Evolutionary conservation across 2,329 filamentous ascomycete genomes (phyloP), one percentile per base, ranked within the genome.

Genomic region (Lasiodiplodia sp.): DNA sequence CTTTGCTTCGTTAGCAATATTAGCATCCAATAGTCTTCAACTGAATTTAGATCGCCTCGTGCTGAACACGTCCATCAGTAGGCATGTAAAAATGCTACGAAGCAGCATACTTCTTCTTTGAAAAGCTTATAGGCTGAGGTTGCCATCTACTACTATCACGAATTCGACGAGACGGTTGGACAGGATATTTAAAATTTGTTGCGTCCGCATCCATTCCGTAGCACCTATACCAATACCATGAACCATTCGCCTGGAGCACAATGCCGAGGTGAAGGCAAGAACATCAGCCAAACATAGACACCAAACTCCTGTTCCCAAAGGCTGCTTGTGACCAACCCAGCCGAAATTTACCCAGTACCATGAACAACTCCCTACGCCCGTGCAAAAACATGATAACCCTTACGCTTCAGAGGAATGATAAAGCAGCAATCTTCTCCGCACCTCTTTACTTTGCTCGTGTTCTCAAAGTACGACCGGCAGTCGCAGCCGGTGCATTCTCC

Each of bases 401-500:
- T 58, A 58, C 51, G 65, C 38, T 37, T 21, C 37, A 14, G 10
- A 38, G 47, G 16, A 66, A 44, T 21, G 34, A 23, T 28, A 25
- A 40, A 25, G 16, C 25, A 4, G 31, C 49, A 31, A 11, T 0
- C 23, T 14, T 16, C 44, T 47, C n/a, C 8, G 44, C 44, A 18
- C 31, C 11, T 25, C 51, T 3, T 25, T 63, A 66, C 56, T 67
- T 67, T 25, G 62, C 38, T 25, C 68, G 58, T 38, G 68, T 56
- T 44, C 68, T 66, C 55, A 67, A 23, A 38, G 65, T 34, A 23
- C 68, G 66, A 7, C 63, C 63, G 10, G 31, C 51, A 4, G 68
- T 64, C 51, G 53, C 51, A 8, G 52, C 40, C 2, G 63, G 53
- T 4, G 68, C 68, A 44, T 62, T 70, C 51, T 68, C 69, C 21